Conservation (phyloP, 2,329 filamentous ascomycete genomes). For the Monilinia polystroma region DNA sequence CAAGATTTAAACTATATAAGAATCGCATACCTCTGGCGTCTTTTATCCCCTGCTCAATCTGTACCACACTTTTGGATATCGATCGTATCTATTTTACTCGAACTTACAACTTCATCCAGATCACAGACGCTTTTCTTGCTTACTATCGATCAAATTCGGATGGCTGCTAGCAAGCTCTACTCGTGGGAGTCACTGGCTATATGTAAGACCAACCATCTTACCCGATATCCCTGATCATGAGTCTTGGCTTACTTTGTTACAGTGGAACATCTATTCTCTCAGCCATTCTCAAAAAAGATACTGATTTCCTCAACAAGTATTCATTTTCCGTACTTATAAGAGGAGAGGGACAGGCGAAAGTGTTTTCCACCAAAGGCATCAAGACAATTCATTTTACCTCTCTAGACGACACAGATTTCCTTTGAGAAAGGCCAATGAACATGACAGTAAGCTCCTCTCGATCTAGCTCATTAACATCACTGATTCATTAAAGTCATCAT, state of each 20-base stretch:
- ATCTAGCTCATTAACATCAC: background rate
- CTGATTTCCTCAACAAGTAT: slow-evolving; percentile 6
- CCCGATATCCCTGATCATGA: background rate
- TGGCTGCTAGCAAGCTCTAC: slow-evolving; percentile 25
- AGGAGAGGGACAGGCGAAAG: slow-evolving; percentile 27
- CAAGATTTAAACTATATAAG: background rate
- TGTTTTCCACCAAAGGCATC: slow-evolving; percentile 25
- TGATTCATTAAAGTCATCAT: slow-evolving; percentile 38
- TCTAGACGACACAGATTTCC: slow-evolving; percentile 27
- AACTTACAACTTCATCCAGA: background rate
- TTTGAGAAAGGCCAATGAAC: slow-evolving; percentile 25
- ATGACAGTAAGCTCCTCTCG: slow-evolving; percentile 28
- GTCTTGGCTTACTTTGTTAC: background rate
- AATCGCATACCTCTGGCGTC: background rate
- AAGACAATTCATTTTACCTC: slow-evolving; percentile 28
- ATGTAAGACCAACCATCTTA: slow-evolving; percentile 19
- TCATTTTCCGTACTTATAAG: slow-evolving; percentile 29
- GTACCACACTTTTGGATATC: background rate
- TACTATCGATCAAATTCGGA: background rate
- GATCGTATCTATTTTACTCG: background rate
- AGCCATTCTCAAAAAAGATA: slow-evolving; percentile 20
- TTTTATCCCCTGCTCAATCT: background rate
- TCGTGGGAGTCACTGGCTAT: slow-evolving; percentile 30
- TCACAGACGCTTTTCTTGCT: background rate
- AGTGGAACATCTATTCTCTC: slow-evolving; percentile 29